Evolutionary conservation across 805 yeast genomes (phyloP).

Genomic region (Ogataea polymorpha): DNA sequence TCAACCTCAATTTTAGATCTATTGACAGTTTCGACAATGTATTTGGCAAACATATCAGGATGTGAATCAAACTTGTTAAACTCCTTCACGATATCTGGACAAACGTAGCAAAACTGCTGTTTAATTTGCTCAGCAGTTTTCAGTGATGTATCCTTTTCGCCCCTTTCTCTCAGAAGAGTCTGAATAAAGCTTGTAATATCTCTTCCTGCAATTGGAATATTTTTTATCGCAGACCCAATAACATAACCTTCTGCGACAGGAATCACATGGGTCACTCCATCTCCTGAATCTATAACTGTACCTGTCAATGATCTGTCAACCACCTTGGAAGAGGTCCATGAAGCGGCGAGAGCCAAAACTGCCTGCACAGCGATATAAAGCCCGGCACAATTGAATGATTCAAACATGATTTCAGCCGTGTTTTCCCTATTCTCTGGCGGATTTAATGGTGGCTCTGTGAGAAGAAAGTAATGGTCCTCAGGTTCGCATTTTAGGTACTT

Average conservation of each 20-base stretch:
- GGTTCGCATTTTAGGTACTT: conserved; percentile 97
- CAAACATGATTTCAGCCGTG: conserved; percentile 98
- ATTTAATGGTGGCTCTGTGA: conserved; percentile 97
- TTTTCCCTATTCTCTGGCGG: conserved; percentile 99
- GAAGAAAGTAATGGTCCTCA: conserved; percentile 92
- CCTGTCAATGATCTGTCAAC: conserved; percentile 95
- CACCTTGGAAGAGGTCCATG: conserved; percentile 97
- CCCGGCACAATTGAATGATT: conserved; percentile 98
- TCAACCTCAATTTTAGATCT: conserved; percentile 72
- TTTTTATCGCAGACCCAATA: conserved; percentile 94
- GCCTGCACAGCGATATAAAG: conserved; percentile 98
- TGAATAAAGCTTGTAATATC: conserved; percentile 95
- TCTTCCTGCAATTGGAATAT: conserved; percentile 98
- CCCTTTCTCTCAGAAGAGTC: conserved; percentile 90
- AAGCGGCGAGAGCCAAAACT: conserved; percentile 95
- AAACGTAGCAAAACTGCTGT: conserved; percentile 94
- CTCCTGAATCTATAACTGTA: conserved; percentile 97
- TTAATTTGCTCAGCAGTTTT: conserved; percentile 96
- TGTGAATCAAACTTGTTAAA: conserved; percentile 92
- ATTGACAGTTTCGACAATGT: conserved; percentile 75
- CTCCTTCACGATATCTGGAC: conserved; percentile 96
- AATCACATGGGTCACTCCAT: conserved; percentile 98
- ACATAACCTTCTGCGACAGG: conserved; percentile 99
- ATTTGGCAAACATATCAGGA: conserved; percentile 90
- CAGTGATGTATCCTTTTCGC: conserved; percentile 89